Evolutionary conservation across 345 rosid genomes (phyloP), one percentile per base, ranked within the genome.

Genomic region (Nephelium lappaceum): DNA sequence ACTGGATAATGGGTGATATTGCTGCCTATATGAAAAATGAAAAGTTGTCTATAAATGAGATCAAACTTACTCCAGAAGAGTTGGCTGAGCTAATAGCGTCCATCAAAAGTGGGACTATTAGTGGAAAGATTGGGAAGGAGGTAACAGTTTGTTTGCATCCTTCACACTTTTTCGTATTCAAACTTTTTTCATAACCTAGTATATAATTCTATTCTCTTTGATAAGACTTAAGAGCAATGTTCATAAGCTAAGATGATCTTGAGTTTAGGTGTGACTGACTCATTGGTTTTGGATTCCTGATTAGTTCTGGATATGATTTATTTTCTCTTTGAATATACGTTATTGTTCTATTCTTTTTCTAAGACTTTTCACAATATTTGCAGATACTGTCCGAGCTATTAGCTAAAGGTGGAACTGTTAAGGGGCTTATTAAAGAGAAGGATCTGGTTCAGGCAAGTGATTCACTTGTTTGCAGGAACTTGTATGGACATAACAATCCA

Each of bases 101-200:
- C 8, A 95, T 95, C 69, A 89, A 89, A 86, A 87, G 86, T 81
- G 92, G 94, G 81, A 92, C 97, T 61, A 95, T 95, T 71, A 93
- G 98, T 79, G 97, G 99, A 76, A 95, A 95, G 89, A 95, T 93
- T 60, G 98, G 97, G 57, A 93, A 95, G 78, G 91, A 91, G 98
- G 99, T 93, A 76, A 77, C 83, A 63, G 55, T 51, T 65, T 43
- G 14, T 68, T 51, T 73, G 18, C 42, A 16, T 55, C 51, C 24
- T 51, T 77, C 43, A 51, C 6, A 1, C 31, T n/a, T 16, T 8
- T 72, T 41, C 11, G 19, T 65, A 11, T 8, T 75, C 38, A 38
- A 61, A 36, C 60, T 36, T 65, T 61, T 64, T 51, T 51, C 10
- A 6, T 31, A 10, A 49, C 11, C 14, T 49, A 47, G 9, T 11